These are phyloP conservation scores for Tolypocladium tropicale DNA, from an alignment of 2,329 filamentous ascomycete species.

Conservation along the genomic window DNA sequence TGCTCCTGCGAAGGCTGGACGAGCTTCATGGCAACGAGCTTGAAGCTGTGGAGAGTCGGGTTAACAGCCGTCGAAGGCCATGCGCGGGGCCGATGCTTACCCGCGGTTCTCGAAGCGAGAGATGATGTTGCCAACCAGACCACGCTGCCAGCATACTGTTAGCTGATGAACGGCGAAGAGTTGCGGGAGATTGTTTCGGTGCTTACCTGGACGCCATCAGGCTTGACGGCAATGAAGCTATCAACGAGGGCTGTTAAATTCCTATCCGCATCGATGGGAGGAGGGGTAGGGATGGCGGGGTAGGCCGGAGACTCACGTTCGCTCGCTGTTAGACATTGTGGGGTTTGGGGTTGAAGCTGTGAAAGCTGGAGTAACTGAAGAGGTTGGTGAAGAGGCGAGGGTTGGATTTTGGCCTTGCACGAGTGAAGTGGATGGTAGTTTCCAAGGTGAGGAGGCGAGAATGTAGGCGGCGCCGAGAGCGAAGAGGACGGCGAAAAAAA, in stretches of 20 bases:
- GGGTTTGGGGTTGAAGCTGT: constrained; percentile 16
- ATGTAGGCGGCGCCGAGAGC: constrained; percentile 25
- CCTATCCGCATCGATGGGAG: neutral
- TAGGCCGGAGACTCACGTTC: constrained; percentile 58
- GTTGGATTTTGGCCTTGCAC: constrained; percentile 9
- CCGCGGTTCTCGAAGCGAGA: constrained; percentile 94
- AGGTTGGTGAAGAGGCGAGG: constrained; percentile 9
- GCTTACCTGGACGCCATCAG: constrained; percentile 93
- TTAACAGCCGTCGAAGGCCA: neutral
- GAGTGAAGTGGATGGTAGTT: constrained; percentile 13
- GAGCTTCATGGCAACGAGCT: constrained; percentile 97
- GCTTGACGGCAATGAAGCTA: constrained; percentile 99
- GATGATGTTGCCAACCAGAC: constrained; percentile 96
- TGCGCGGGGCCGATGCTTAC: constrained; percentile 34
- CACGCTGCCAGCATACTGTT: constrained; percentile 52
- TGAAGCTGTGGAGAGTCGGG: constrained; percentile 55
- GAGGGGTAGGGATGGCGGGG: constrained; percentile 22
- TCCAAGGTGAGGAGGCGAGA: constrained; percentile 6
- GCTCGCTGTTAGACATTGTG: constrained; percentile 65
- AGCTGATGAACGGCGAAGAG: constrained; percentile 5
- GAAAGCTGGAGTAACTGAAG: constrained; percentile 10
- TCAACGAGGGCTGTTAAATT: constrained; percentile 17
- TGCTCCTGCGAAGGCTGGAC: constrained; percentile 80
- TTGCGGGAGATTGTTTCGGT: neutral
- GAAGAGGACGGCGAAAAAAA: constrained; percentile 29